Evolutionary conservation across 2,329 filamentous ascomycete species (phyloP).

Genomic region (Akanthomyces uredinophilus): DNA sequence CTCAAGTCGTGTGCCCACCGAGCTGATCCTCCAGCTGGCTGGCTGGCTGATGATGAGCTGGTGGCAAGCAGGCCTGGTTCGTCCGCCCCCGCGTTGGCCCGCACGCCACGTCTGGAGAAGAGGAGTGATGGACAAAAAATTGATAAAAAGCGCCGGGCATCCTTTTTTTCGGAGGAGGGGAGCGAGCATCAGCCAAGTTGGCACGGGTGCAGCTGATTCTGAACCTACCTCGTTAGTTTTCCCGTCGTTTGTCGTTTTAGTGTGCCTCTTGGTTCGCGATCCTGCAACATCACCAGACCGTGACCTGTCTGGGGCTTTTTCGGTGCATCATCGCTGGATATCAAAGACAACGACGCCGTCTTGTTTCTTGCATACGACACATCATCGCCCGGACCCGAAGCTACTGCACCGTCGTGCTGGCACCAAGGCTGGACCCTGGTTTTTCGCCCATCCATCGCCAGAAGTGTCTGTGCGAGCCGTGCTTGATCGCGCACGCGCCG

Average conservation of each 20-base stretch:
- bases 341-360: not conserved
- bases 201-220: not conserved
- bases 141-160: not conserved
- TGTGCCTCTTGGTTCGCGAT: not conserved
- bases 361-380: not conserved
- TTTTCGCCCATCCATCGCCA: not conserved
- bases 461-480: conserved; percentile 1
- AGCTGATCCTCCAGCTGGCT: not conserved
- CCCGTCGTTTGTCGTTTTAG: not conserved
- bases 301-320: too few species aligned
- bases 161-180: not conserved
- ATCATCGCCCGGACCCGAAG: not conserved
- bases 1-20: not conserved
- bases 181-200: too few species aligned
- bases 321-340: too few species aligned
- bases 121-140: not conserved
- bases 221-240: not conserved
- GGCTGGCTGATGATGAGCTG: not conserved
- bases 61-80: not conserved
- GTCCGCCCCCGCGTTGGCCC: conserved; percentile 5
- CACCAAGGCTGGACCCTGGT: not conserved
- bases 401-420: not conserved
- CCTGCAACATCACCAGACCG: not conserved
- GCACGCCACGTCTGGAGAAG: not conserved
- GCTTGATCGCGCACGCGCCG: not conserved